Evolutionary conservation across 2,329 filamentous ascomycete species (phyloP).

Genomic region (Diaporthe sp.): DNA sequence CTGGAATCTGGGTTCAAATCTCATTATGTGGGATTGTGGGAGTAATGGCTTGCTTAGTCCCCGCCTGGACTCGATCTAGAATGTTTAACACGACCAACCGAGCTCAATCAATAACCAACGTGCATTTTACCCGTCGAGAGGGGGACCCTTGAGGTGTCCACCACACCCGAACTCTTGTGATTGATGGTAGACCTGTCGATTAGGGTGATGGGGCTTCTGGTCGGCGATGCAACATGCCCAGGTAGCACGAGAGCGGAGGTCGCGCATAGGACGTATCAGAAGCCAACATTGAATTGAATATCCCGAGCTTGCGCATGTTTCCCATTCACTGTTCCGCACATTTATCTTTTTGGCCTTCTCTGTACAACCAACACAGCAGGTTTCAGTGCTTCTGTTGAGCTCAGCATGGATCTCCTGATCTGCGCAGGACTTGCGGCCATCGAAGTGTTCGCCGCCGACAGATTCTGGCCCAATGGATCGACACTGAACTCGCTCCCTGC

Average conservation of each 20-base stretch:
- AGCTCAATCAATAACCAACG: slow-evolving; percentile 1
- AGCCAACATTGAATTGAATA: background rate
- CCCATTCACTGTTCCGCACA: background rate
- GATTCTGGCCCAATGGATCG: background rate
- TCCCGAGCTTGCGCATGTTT: background rate
- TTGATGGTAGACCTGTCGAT: background rate
- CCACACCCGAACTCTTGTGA: background rate
- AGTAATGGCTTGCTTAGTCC: background rate
- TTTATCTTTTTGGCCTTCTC: background rate
- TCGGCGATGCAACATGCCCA: background rate
- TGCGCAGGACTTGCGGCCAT: background rate
- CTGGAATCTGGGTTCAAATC: background rate
- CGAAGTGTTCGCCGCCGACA: background rate
- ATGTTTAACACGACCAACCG: background rate
- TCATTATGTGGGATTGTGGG: background rate
- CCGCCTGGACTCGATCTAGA: background rate
- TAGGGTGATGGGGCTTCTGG: background rate
- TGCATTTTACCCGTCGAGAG: background rate
- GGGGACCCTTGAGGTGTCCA: background rate
- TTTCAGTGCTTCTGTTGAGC: background rate
- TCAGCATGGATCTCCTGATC: background rate
- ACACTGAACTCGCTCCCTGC: background rate
- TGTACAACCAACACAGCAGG: background rate
- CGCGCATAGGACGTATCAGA: background rate
- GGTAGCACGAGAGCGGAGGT: background rate